phyloP scores from a whole-genome alignment of 2,329 filamentous ascomycete genomes.

The Aspergillus pseudoviridinutans region DNA sequence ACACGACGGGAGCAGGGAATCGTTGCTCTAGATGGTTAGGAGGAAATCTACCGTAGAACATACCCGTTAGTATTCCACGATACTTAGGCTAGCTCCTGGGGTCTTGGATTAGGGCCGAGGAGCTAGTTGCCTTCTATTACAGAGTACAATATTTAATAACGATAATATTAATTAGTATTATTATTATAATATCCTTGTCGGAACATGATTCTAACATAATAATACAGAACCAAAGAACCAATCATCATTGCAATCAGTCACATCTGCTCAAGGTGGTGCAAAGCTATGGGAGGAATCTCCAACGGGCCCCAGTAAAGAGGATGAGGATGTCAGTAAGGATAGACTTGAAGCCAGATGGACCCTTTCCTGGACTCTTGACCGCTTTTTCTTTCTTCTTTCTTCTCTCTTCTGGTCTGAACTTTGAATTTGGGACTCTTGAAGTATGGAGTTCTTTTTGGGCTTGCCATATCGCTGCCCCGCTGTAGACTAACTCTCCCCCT shows the following conservation, averaged over 20 bases:
- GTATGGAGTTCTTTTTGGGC: neutral
- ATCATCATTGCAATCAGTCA: conserved; percentile 3
- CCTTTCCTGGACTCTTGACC: conserved; percentile 14
- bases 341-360: conserved; percentile 12
- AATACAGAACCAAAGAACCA: neutral
- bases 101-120: neutral
- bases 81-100: neutral
- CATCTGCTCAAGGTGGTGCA: conserved; percentile 10
- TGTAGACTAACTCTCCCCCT: neutral
- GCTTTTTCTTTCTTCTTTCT: conserved; percentile 7
- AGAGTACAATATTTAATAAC: neutral
- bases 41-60: too few relatives aligned
- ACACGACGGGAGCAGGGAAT: conserved; percentile 18
- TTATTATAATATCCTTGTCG: neutral
- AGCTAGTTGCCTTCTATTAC: neutral
- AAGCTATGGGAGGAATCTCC: conserved; percentile 7
- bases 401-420: neutral
- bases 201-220: neutral
- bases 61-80: neutral
- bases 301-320: neutral
- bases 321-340: neutral
- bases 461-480: too few relatives aligned
- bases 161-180: neutral
- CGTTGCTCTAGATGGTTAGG: neutral
- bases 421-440: neutral